A percentile compares a stretch with the other conserved stretches of the same genome.
phyloP scores from a whole-genome alignment of 768 basidiomycete genomes.

The Pisolithus albus region DNA sequence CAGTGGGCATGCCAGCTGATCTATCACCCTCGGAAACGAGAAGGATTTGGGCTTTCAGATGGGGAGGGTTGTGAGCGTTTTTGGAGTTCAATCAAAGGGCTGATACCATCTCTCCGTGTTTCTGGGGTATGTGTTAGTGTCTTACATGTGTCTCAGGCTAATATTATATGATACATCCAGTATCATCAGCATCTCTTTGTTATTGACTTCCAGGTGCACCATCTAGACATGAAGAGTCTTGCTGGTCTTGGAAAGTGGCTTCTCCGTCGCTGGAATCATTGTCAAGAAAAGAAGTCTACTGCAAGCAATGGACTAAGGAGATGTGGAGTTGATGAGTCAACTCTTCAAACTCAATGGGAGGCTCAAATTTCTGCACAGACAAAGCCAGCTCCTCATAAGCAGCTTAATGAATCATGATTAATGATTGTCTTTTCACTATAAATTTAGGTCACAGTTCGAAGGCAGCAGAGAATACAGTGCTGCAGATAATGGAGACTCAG shows the following conservation, averaged over 20 bases:
- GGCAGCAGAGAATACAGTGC: background rate
- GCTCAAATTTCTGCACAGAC: slow-evolving; percentile 18
- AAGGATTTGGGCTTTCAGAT: slow-evolving; percentile 20
- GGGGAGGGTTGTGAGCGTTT: slow-evolving; percentile 25
- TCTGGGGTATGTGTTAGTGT: slow-evolving; percentile 12
- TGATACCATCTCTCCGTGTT: slow-evolving; percentile 15
- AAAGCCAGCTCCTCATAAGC: slow-evolving; percentile 3
- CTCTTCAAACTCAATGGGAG: slow-evolving; percentile 10
- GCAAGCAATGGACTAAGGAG: background rate
- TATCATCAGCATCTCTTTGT: slow-evolving; percentile 22
- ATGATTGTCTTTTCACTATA: background rate
- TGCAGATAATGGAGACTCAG: background rate
- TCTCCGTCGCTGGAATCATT: slow-evolving; percentile 3
- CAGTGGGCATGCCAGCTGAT: slow-evolving; percentile 30
- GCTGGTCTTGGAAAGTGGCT: slow-evolving; percentile 12
- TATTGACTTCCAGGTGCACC: slow-evolving; percentile 20
- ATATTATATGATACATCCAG: slow-evolving; percentile 13
- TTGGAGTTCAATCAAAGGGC: slow-evolving; percentile 16
- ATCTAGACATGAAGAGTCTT: slow-evolving; percentile 9
- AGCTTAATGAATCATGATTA: background rate
- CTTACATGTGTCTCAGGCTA: slow-evolving; percentile 2
- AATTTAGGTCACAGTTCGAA: background rate
- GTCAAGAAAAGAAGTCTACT: slow-evolving; percentile 4
- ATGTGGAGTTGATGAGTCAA: background rate
- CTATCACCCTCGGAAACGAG: slow-evolving; percentile 28